These are phyloP conservation scores for Draba incana DNA, from an alignment of 345 rosid species.

Conservation along the genomic window DNA sequence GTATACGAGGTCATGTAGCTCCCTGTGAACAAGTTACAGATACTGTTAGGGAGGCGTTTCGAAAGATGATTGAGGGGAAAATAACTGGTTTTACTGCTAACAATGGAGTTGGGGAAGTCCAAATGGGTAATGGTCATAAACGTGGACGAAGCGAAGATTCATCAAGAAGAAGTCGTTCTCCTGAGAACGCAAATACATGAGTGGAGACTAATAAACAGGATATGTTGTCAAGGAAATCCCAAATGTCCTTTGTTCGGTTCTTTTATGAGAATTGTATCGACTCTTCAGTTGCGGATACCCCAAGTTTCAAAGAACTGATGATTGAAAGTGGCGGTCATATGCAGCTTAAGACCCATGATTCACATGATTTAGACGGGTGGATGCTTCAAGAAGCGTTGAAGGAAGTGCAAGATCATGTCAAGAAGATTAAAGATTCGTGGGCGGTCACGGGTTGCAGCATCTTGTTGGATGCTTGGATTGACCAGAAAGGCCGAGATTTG, in stretches of 20 bases:
- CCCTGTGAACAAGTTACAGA: conserved; percentile 52
- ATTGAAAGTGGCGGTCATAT: conserved; percentile 20
- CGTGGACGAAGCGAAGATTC: neutral
- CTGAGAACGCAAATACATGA: neutral
- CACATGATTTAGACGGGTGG: conserved; percentile 46
- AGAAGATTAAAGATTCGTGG: conserved; percentile 58
- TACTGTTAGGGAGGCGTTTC: conserved; percentile 42
- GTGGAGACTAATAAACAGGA: conserved; percentile 18
- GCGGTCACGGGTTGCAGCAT: conserved; percentile 61
- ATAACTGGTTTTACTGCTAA: conserved; percentile 14
- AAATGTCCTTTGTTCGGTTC: conserved; percentile 46
- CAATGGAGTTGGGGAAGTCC: conserved; percentile 4
- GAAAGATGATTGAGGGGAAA: conserved; percentile 1
- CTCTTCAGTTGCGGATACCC: conserved; percentile 45
- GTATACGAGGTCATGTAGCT: conserved; percentile 44
- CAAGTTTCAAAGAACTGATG: conserved; percentile 49
- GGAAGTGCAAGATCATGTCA: conserved; percentile 48
- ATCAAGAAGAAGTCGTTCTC: neutral
- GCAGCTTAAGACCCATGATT: conserved; percentile 37
- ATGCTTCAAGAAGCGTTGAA: conserved; percentile 45
- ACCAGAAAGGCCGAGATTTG: conserved; percentile 50
- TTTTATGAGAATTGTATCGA: conserved; percentile 53
- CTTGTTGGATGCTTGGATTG: conserved; percentile 69
- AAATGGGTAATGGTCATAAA: conserved; percentile 18
- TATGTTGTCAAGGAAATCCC: too few species aligned